phyloP scores from a whole-genome alignment of 1,284 basidiomycete genomes.

The Inonotus obliquus region DNA sequence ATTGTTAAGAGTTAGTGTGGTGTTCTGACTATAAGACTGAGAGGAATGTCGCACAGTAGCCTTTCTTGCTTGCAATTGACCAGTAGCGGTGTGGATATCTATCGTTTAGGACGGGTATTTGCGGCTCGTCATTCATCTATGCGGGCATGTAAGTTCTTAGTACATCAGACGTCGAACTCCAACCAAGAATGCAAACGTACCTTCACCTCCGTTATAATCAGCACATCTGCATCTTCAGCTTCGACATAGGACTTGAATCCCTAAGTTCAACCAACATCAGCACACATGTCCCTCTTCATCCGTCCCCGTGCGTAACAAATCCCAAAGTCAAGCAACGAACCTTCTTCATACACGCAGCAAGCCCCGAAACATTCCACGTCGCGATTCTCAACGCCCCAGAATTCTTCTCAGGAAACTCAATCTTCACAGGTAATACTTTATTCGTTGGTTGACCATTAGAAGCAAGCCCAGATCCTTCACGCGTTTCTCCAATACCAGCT shows the following conservation, averaged over 20 bases:
- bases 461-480: constrained; percentile 1
- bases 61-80: constrained; percentile 71
- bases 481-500: background rate
- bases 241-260: constrained; percentile 77
- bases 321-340: constrained; percentile 30
- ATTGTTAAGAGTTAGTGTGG: background rate
- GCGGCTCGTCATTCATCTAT: constrained; percentile 63
- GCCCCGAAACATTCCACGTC: constrained; percentile 73
- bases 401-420: constrained; percentile 50
- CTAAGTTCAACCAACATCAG: constrained; percentile 32
- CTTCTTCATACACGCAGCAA: constrained; percentile 69
- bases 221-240: constrained; percentile 78
- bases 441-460: constrained; percentile 63
- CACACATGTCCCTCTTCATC: background rate
- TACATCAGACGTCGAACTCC: constrained; percentile 9
- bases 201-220: constrained; percentile 82
- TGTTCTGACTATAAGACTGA: background rate
- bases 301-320: no score
- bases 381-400: constrained; percentile 52
- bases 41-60: constrained; percentile 50
- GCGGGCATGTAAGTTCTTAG: background rate
- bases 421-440: constrained; percentile 60
- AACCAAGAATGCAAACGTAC: constrained; percentile 30
- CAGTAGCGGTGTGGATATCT: constrained; percentile 71
- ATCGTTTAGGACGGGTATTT: constrained; percentile 48